Conservation (phyloP, 805 yeast genomes). For the Wickerhamiella azyma region DNA sequence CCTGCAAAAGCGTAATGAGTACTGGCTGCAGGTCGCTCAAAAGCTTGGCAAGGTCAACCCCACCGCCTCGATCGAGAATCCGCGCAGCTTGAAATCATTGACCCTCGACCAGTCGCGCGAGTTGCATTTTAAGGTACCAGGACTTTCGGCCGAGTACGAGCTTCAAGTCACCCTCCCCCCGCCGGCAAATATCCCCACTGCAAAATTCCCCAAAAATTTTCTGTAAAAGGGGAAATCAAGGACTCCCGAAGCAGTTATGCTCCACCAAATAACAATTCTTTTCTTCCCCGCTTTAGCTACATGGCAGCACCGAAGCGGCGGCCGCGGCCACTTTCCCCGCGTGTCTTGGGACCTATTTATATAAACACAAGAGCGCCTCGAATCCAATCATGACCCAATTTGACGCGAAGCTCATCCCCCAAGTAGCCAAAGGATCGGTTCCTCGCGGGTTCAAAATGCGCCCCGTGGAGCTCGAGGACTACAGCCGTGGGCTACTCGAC, state of each 20-base stretch:
- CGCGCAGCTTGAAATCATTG: neutral
- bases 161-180: conserved; percentile 8
- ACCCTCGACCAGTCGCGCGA: conserved; percentile 12
- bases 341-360: neutral
- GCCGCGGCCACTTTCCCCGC: too few relatives aligned
- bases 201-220: conserved; percentile 1
- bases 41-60: conserved; percentile 7
- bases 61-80: neutral
- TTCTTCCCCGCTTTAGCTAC: too few relatives aligned
- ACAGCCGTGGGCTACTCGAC: conserved; percentile 44
- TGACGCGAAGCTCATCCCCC: conserved; percentile 20
- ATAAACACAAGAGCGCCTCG: neutral
- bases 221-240: too few relatives aligned
- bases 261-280: too few relatives aligned
- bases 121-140: conserved; percentile 13
- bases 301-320: too few relatives aligned
- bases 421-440: conserved; percentile 15
- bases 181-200: conserved; percentile 11
- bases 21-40: conserved; percentile 16
- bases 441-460: conserved; percentile 65
- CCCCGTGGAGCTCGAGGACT: conserved; percentile 42
- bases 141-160: conserved; percentile 12
- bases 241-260: too few relatives aligned
- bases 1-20: conserved; percentile 10
- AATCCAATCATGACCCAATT: conserved; percentile 10